phyloP scores from a whole-genome alignment of 176 grass and related monocot species.

The Lolium perenne region DNA sequence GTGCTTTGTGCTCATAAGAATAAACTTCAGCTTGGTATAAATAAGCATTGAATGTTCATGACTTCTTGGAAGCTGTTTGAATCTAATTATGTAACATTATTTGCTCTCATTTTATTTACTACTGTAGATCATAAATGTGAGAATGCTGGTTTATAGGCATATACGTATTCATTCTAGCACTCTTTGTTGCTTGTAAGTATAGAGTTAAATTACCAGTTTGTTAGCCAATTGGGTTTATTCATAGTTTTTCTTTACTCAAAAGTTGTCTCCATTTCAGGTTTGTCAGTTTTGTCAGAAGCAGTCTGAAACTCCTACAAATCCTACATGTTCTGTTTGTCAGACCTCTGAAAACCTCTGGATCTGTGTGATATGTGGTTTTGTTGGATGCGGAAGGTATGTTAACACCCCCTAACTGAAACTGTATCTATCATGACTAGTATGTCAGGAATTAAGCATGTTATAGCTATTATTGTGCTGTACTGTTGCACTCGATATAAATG shows the following conservation, averaged over 20 bases:
- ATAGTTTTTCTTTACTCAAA: conserved; percentile 13
- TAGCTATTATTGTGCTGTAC: conserved; percentile 1
- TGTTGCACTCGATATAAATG: conserved; percentile 4
- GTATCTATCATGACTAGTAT: not conserved
- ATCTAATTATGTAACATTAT: not conserved
- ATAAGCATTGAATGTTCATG: not conserved
- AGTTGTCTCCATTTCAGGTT: conserved; percentile 63
- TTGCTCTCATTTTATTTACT: not conserved
- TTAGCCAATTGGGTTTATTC: not conserved
- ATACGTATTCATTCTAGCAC: conserved; percentile 15
- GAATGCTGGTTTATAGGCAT: conserved; percentile 7
- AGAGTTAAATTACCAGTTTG: not conserved
- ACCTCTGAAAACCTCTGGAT: conserved; percentile 95
- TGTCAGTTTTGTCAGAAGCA: conserved; percentile 90
- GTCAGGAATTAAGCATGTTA: not conserved
- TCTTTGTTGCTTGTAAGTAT: not conserved
- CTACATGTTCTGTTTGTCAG: conserved; percentile 90
- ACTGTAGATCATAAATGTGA: conserved; percentile 15
- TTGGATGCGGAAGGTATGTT: conserved; percentile 94
- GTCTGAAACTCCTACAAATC: conserved; percentile 79
- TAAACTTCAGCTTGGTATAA: not conserved
- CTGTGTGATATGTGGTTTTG: conserved; percentile 97
- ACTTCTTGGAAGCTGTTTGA: not conserved
- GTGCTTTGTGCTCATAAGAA: not conserved
- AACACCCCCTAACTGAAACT: not conserved